Percentiles rank a stretch among this genome's conserved stretches.
These are phyloP conservation scores for Trypanosoma vivax DNA, from an alignment of 208 protist genomes.

Conservation along the genomic window DNA sequence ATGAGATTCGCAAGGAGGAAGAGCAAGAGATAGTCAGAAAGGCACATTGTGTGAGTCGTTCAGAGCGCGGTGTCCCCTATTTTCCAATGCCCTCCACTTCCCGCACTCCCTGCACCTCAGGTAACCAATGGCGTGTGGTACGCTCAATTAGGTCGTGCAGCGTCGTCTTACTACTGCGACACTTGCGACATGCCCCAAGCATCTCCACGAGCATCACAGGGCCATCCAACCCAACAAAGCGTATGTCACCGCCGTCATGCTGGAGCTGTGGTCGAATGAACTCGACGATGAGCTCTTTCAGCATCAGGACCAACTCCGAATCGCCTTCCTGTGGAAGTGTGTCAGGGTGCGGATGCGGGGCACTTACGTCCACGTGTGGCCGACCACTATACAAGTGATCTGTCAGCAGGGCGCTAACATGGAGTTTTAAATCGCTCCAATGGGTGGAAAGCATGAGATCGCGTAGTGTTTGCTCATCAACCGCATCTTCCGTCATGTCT, in stretches of 20 bases:
- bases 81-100: conserved; percentile 26
- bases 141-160: conserved; percentile 88
- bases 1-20: no score
- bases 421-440: conserved; percentile 79
- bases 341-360: conserved; percentile 80
- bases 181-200: conserved; percentile 86
- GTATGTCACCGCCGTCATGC: conserved; percentile 88
- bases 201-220: conserved; percentile 79
- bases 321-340: conserved; percentile 76
- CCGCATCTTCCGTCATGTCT: conserved; percentile 19
- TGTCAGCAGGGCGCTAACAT: conserved; percentile 75
- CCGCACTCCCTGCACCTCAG: conserved; percentile 69
- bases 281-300: conserved; percentile 87
- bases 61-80: background rate
- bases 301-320: conserved; percentile 78
- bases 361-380: conserved; percentile 61
- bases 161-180: conserved; percentile 79
- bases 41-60: no score
- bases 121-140: conserved; percentile 85
- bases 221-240: conserved; percentile 64
- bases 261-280: conserved; percentile 86
- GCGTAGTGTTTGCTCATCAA: conserved; percentile 53
- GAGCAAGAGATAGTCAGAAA: no score
- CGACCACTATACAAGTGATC: conserved; percentile 77
- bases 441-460: conserved; percentile 51